These are phyloP conservation scores for Penicillium sp. DNA, from an alignment of 2,329 filamentous ascomycete species.

Conservation along the genomic window DNA sequence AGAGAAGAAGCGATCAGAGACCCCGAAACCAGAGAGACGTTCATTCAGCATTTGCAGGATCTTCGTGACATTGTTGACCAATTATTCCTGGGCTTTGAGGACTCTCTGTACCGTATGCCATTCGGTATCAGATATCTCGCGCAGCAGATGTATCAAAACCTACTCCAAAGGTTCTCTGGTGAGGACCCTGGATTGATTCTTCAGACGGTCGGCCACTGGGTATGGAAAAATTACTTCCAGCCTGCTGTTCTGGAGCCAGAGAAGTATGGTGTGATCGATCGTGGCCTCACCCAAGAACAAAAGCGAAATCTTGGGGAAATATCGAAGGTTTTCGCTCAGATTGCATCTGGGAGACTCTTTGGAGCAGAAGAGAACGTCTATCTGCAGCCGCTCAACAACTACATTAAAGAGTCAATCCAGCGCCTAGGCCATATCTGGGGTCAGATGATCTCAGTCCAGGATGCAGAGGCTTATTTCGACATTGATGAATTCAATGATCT, in stretches of 20 bases:
- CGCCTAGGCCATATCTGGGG: constrained; percentile 73
- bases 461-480: constrained; percentile 89
- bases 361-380: constrained; percentile 95
- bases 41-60: constrained; percentile 92
- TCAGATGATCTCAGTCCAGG: constrained; percentile 75
- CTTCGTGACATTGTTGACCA: constrained; percentile 92
- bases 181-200: constrained; percentile 76
- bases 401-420: constrained; percentile 80
- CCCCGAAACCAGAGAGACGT: constrained; percentile 83
- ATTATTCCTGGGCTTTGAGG: constrained; percentile 78
- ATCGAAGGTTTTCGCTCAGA: constrained; percentile 84
- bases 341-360: constrained; percentile 84
- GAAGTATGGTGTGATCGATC: constrained; percentile 88
- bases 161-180: constrained; percentile 73
- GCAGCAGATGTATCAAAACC: constrained; percentile 76
- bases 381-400: constrained; percentile 89
- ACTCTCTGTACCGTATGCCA: constrained; percentile 81
- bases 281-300: constrained; percentile 81
- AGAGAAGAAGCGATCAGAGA: constrained; percentile 95
- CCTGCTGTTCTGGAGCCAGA: constrained; percentile 87
- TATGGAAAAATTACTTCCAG: constrained; percentile 92
- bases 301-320: constrained; percentile 91
- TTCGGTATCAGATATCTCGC: constrained; percentile 89
- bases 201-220: constrained; percentile 82
- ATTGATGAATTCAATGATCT: constrained; percentile 99